Evolutionary conservation across 2,329 filamentous ascomycete species (phyloP).

Genomic region (Xylariaceae sp.): DNA sequence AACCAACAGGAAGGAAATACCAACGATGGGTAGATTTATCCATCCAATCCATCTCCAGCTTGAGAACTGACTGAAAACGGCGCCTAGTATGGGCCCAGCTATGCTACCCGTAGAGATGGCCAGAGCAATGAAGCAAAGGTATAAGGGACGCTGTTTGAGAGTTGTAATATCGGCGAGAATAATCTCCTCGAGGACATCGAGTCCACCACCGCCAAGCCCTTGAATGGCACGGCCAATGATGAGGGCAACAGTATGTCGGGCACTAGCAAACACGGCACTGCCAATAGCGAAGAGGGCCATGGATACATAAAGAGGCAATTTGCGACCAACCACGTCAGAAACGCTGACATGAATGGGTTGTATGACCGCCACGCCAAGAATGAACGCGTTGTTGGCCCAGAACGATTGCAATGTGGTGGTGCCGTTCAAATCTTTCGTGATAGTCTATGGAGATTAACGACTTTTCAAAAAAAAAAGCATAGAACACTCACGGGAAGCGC

Average conservation of each 20-base stretch:
- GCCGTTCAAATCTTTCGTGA: constrained; percentile 15
- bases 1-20: constrained; percentile 45
- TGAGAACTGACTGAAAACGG: constrained; percentile 46
- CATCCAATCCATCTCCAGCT: constrained; percentile 65
- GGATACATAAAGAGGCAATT: constrained; percentile 24
- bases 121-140: background rate
- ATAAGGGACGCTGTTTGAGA: constrained; percentile 4
- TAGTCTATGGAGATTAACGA: constrained; percentile 13
- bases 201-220: constrained; percentile 13
- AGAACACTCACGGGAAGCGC: constrained; percentile 22
- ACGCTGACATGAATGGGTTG: constrained; percentile 23
- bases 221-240: constrained; percentile 30
- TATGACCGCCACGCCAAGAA: constrained; percentile 17
- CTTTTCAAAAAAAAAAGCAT: background rate
- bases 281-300: constrained; percentile 38
- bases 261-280: constrained; percentile 39
- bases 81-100: constrained; percentile 1
- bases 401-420: constrained; percentile 24
- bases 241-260: too few relatives aligned
- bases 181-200: constrained; percentile 7
- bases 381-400: constrained; percentile 33
- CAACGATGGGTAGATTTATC: constrained; percentile 59
- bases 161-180: constrained; percentile 10
- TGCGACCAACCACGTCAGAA: constrained; percentile 31
- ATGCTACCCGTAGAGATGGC: background rate